Conservation (phyloP, 306 rosid genomes). For the Betula pendula region DNA sequence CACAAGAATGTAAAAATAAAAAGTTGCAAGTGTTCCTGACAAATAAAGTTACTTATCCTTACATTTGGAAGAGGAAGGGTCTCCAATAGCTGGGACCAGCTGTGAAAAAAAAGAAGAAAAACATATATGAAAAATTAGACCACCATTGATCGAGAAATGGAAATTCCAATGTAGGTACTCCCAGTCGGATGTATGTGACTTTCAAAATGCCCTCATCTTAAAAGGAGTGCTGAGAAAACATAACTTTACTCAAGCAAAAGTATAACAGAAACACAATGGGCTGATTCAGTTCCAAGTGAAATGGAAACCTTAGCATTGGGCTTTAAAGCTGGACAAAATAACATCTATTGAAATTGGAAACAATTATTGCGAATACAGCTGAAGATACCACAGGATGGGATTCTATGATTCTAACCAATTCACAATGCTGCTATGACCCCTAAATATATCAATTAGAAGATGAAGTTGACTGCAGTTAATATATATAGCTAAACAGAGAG, state of each 20-base stretch:
- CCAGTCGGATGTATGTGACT: not conserved
- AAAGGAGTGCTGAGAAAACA: not conserved
- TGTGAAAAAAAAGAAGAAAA: conserved; percentile 34
- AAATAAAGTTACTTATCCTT: conserved; percentile 36
- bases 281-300: not conserved
- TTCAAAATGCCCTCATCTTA: not conserved
- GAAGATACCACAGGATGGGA: not conserved
- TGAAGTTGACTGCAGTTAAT: not conserved
- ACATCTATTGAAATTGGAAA: not conserved
- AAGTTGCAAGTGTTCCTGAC: conserved; percentile 9
- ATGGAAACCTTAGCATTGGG: not conserved
- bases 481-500: not conserved
- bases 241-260: not conserved
- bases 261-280: not conserved
- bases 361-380: not conserved
- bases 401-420: not conserved
- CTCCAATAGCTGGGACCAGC: conserved; percentile 99
- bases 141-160: not conserved
- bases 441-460: not conserved
- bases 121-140: not conserved
- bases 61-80: conserved; percentile 94
- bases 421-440: not conserved
- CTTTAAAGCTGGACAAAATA: not conserved
- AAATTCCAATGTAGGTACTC: not conserved
- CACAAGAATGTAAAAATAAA: conserved; percentile 2